A percentile compares a stretch with the other conserved stretches of the same genome.
These are phyloP conservation scores for Bipolaris zeicola DNA, from an alignment of 2,329 filamentous ascomycete species.

Conservation along the genomic window DNA sequence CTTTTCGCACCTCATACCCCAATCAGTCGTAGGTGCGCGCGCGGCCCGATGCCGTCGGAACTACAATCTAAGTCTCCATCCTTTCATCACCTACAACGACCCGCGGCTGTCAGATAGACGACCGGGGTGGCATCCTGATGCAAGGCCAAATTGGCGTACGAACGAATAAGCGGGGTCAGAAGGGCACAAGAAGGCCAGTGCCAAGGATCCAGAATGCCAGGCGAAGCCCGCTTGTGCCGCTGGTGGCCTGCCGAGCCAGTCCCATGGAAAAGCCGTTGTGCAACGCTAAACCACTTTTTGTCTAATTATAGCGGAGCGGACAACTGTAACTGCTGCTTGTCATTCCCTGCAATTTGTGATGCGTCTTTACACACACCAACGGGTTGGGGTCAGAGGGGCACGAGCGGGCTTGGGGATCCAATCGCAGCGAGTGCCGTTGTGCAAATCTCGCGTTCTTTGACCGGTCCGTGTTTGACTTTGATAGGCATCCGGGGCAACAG, in stretches of 20 bases:
- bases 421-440: background rate
- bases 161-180: conserved; percentile 21
- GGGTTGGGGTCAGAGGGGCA: background rate
- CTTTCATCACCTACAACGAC: conserved; percentile 1
- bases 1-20: conserved; percentile 17
- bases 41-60: conserved; percentile 17
- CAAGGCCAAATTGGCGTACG: conserved; percentile 5
- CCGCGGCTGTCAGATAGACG: conserved; percentile 7
- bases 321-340: conserved; percentile 2
- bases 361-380: background rate
- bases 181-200: conserved; percentile 5
- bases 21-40: conserved; percentile 10
- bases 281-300: conserved; percentile 17
- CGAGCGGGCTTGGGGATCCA: background rate
- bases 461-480: background rate
- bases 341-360: conserved; percentile 1
- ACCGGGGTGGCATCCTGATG: conserved; percentile 23
- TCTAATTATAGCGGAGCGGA: conserved; percentile 11
- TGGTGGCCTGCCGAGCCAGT: conserved; percentile 13
- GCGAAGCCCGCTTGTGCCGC: conserved; percentile 4
- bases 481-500: background rate
- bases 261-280: conserved; percentile 26
- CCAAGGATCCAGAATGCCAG: conserved; percentile 4
- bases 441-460: background rate
- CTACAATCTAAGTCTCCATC: conserved; percentile 6